Percentiles rank a stretch among this genome's conserved stretches.
These are phyloP conservation scores for Diospyros lotus DNA, from an alignment of 148 eudicot genomes.

Conservation along the genomic window DNA sequence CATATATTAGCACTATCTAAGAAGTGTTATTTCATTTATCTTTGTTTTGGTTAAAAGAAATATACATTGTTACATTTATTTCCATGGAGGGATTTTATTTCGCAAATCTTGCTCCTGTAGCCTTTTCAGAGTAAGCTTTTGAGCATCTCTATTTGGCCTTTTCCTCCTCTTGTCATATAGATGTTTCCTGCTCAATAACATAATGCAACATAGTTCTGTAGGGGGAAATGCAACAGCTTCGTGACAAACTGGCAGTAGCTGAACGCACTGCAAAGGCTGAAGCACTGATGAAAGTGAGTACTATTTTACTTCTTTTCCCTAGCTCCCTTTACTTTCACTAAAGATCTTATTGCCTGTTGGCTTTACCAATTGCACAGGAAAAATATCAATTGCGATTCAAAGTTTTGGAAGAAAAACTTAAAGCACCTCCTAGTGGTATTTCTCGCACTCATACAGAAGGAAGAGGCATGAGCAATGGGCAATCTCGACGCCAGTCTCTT, in stretches of 20 bases:
- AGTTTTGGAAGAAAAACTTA: constrained; percentile 86
- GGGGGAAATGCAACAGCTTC: constrained; percentile 94
- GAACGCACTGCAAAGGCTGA: constrained; percentile 97
- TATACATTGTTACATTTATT: background rate
- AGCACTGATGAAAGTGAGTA: constrained; percentile 80
- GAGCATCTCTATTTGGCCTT: background rate
- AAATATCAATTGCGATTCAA: constrained; percentile 87
- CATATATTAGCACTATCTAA: background rate
- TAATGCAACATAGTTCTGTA: constrained; percentile 15
- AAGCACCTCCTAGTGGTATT: constrained; percentile 36
- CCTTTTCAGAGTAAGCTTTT: background rate
- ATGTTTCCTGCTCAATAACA: background rate
- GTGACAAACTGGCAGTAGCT: constrained; percentile 75
- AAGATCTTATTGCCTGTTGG: background rate
- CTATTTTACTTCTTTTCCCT: background rate
- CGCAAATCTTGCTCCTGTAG: background rate
- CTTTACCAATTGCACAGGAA: constrained; percentile 37
- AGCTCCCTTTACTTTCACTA: background rate
- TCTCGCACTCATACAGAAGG: constrained; percentile 42
- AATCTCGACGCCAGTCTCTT: constrained; percentile 64
- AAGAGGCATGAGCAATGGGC: constrained; percentile 57
- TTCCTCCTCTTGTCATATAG: background rate
- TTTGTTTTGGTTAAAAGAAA: too few species aligned
- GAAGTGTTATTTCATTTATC: too few species aligned
- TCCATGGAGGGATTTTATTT: background rate